These are phyloP conservation scores for Fusarium euwallaceae DNA, from an alignment of 2,329 filamentous ascomycete species.

Conservation along the genomic window DNA sequence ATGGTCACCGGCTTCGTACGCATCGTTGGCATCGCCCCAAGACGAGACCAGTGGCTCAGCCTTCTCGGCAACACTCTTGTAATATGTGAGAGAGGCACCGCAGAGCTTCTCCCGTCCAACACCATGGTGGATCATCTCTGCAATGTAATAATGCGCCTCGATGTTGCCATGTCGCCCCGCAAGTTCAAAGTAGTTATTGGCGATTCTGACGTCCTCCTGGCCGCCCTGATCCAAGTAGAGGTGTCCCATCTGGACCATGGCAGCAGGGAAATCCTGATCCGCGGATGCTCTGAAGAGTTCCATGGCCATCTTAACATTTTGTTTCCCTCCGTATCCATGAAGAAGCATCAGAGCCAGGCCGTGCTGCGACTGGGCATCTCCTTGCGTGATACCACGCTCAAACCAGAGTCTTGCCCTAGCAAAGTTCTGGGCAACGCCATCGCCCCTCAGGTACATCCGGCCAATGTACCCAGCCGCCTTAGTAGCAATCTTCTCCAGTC, in stretches of 20 bases:
- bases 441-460: conserved; percentile 89
- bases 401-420: conserved; percentile 86
- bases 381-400: conserved; percentile 79
- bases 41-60: conserved; percentile 81
- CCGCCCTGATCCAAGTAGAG: conserved; percentile 88
- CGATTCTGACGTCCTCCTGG: conserved; percentile 77
- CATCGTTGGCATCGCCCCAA: conserved; percentile 85
- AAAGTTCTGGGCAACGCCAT: conserved; percentile 85
- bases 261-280: conserved; percentile 83
- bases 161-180: conserved; percentile 86
- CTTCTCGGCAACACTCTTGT: conserved; percentile 82
- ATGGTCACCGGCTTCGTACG: conserved; percentile 82
- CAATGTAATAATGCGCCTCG: conserved; percentile 92
- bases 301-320: conserved; percentile 79
- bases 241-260: conserved; percentile 85
- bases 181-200: conserved; percentile 88
- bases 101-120: conserved; percentile 86
- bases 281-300: conserved; percentile 83
- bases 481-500: conserved; percentile 81
- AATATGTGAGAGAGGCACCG: conserved; percentile 81
- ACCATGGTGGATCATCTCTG: conserved; percentile 85
- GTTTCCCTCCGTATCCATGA: conserved; percentile 78
- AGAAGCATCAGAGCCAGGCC: conserved; percentile 87
- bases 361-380: conserved; percentile 87
- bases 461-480: conserved; percentile 91